Base-by-base conservation (phyloP, 1,284 basidiomycete species). In the Ceratobasidium sp. region DNA sequence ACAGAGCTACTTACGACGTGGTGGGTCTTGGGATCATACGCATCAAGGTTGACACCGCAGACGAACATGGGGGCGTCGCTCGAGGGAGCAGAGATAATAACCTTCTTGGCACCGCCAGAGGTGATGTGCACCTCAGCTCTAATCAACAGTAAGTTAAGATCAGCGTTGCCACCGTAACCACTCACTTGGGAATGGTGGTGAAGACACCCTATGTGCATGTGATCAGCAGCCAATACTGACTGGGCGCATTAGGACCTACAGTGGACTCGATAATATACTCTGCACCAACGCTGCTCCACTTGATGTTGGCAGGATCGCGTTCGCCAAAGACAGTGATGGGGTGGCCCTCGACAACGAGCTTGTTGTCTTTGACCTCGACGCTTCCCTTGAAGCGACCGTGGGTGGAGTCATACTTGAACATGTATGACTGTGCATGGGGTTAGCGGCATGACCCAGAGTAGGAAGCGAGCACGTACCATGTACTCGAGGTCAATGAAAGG, bases 401-500 rank as follows among this genome's bases (percentile, higher is more conserved):
- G 77, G 96, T 95, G 73, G 95, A 94, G 82, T 98, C 96, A 81
- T 91, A 98, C 87, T 98, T 98, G 93, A 98, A 97, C 96, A 99
- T 97, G 90, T 99, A 98, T 92, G 71, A 15, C 42, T 31, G 56
- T 20, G 10, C 35, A 22, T 62, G 20, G 38, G 56, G 8, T 29
- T 13, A 15, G 67, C 29, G 43, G 42, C 58, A n/a, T n/a, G n/a
- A n/a, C n/a, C n/a, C n/a, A 27, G 31, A 40, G 20, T 15, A 13
- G 20, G 32, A 25, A 12, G 17, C 20, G 13, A 2, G 12, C n/a
- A 47, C 68, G 54, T 38, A 89, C 94, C 94, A 96, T 96, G 87
- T 97, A 97, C 10, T 91, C 87, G 75, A 96, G 90, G 80, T 94
- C 90, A 77, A 97, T 96, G 90, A 97, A 98, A 72, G 94, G 94